Evolutionary conservation across 768 basidiomycete species (phyloP).

Genomic region (Mycena metata): DNA sequence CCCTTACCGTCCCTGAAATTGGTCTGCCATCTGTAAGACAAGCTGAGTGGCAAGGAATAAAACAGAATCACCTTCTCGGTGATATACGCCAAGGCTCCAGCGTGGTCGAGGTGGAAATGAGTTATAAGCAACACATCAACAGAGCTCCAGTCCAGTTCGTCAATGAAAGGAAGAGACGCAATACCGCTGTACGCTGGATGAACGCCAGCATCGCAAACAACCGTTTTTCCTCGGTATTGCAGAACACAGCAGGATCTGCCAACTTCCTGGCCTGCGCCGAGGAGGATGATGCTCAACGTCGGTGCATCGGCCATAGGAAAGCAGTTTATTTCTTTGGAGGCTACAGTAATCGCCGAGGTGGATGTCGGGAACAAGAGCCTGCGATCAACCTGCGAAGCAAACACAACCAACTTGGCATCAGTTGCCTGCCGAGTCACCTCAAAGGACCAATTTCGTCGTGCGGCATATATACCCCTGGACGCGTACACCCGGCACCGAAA

Average conservation of each 20-base stretch:
- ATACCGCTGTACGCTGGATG: conserved; percentile 97
- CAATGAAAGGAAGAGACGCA: conserved; percentile 95
- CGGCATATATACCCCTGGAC: too few species aligned
- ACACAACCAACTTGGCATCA: too few species aligned
- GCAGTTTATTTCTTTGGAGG: too few species aligned
- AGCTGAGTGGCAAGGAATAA: background rate
- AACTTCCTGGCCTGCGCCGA: conserved; percentile 98
- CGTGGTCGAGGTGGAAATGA: conserved; percentile 98
- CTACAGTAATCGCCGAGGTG: too few species aligned
- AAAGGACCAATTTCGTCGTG: too few species aligned
- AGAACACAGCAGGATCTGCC: conserved; percentile 97
- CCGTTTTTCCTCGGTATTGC: conserved; percentile 92
- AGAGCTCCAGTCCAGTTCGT: conserved; percentile 98
- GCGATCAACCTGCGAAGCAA: too few species aligned
- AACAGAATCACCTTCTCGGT: conserved; percentile 85
- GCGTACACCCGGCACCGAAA: too few species aligned
- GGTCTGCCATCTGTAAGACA: conserved; percentile 67
- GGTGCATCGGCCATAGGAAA: conserved; percentile 71
- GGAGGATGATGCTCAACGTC: conserved; percentile 86
- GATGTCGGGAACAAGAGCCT: too few species aligned
- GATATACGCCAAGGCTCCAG: conserved; percentile 95
- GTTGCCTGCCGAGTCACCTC: too few species aligned
- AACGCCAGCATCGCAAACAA: conserved; percentile 96
- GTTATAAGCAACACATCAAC: conserved; percentile 97
- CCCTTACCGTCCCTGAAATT: conserved; percentile 98